phyloP scores from a whole-genome alignment of 257 asterid species.

The Ajuga chamaepitys region DNA sequence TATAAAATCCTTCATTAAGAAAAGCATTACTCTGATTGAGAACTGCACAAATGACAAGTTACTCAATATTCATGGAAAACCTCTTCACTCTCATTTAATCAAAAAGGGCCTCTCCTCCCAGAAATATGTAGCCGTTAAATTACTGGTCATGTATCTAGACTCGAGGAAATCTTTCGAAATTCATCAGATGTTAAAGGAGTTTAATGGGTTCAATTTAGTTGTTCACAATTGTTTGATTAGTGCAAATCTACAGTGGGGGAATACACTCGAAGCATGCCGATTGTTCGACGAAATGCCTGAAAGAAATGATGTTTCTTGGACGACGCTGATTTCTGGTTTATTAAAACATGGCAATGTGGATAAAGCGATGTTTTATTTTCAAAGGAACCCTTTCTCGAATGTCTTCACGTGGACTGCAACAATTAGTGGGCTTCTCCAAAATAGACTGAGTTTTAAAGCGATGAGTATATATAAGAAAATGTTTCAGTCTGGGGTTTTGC shows the following conservation, averaged over 20 bases:
- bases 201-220: constrained; percentile 58
- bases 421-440: constrained; percentile 62
- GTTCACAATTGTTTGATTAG: constrained; percentile 64
- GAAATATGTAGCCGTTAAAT: constrained; percentile 45
- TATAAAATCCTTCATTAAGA: constrained; percentile 26
- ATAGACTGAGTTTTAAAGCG: constrained; percentile 41
- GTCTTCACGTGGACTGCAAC: constrained; percentile 69
- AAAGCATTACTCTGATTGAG: constrained; percentile 33
- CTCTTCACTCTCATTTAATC: constrained; percentile 62
- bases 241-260: constrained; percentile 51
- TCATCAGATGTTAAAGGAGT: constrained; percentile 59
- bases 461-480: constrained; percentile 41
- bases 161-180: constrained; percentile 39
- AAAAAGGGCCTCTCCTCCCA: constrained; percentile 61
- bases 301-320: constrained; percentile 75
- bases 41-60: constrained; percentile 27
- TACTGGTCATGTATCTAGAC: constrained; percentile 56
- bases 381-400: constrained; percentile 37
- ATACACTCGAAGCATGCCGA: constrained; percentile 30
- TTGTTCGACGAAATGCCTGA: constrained; percentile 90
- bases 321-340: constrained; percentile 59
- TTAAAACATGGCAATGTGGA: constrained; percentile 45
- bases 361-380: constrained; percentile 55
- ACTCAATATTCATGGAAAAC: constrained; percentile 30
- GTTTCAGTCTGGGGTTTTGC: constrained; percentile 43